Conservation (phyloP, 2,329 filamentous ascomycete species). For the Fusarium temperatum region DNA sequence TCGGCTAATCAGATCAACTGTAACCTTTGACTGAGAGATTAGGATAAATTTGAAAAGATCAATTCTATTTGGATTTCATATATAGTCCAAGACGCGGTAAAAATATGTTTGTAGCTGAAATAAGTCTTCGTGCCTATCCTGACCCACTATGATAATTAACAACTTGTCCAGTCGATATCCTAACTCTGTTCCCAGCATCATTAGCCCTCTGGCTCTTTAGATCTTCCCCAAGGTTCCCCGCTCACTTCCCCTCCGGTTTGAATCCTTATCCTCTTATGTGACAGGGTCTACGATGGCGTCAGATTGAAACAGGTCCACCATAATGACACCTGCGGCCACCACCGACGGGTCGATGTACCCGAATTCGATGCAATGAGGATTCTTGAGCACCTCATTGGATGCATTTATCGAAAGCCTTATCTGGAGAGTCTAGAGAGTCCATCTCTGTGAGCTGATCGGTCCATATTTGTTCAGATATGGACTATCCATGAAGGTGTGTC, state of each 20-base stretch:
- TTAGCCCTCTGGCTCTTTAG: background rate
- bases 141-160: background rate
- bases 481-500: background rate
- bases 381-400: background rate
- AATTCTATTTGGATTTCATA: too few species aligned
- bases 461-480: background rate
- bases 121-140: background rate
- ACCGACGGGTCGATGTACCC: conserved; percentile 21
- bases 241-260: conserved; percentile 14
- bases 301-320: conserved; percentile 21
- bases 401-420: background rate
- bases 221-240: conserved; percentile 4
- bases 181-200: background rate
- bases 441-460: background rate
- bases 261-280: background rate
- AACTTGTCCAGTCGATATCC: background rate
- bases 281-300: conserved; percentile 34
- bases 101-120: background rate
- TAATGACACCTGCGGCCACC: conserved; percentile 22
- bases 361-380: background rate
- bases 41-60: background rate
- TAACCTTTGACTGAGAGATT: background rate
- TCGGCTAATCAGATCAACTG: conserved; percentile 30
- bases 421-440: background rate
- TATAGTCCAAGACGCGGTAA: too few species aligned